Evolutionary conservation across 1,284 basidiomycete species (phyloP).

Genomic region (Tilletia caries): DNA sequence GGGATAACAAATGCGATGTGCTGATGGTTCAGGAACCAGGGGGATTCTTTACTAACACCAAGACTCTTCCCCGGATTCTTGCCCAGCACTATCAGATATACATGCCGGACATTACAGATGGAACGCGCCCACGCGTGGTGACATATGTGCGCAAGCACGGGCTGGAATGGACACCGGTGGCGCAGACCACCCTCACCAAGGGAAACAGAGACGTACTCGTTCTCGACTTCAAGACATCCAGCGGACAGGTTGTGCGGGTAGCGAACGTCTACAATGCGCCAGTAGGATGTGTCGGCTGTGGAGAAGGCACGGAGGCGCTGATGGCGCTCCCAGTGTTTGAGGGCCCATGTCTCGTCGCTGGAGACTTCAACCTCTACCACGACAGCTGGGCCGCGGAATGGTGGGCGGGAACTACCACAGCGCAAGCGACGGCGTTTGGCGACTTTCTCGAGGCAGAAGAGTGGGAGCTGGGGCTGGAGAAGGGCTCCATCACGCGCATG

Average conservation of each 20-base stretch:
- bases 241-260: neutral
- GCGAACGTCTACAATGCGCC: conserved; percentile 1
- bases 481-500: neutral
- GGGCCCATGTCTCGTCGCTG: neutral
- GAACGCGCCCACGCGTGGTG: neutral
- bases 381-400: neutral
- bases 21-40: conserved; percentile 3
- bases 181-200: neutral
- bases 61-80: neutral
- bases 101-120: neutral
- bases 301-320: neutral
- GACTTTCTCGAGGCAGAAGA: neutral
- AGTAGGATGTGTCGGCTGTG: neutral
- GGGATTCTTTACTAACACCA: neutral
- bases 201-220: neutral
- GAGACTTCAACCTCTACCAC: conserved; percentile 10
- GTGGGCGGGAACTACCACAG: neutral
- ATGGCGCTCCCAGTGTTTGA: neutral
- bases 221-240: neutral
- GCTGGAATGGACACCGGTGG: neutral
- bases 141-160: conserved; percentile 5
- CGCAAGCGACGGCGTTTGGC: neutral
- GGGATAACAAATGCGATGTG: neutral
- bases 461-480: neutral
- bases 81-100: neutral